Percentiles rank a stretch among this genome's conserved stretches.
phyloP scores from a whole-genome alignment of 2,329 filamentous ascomycete genomes.

The Pseudogymnoascus sp. region DNA sequence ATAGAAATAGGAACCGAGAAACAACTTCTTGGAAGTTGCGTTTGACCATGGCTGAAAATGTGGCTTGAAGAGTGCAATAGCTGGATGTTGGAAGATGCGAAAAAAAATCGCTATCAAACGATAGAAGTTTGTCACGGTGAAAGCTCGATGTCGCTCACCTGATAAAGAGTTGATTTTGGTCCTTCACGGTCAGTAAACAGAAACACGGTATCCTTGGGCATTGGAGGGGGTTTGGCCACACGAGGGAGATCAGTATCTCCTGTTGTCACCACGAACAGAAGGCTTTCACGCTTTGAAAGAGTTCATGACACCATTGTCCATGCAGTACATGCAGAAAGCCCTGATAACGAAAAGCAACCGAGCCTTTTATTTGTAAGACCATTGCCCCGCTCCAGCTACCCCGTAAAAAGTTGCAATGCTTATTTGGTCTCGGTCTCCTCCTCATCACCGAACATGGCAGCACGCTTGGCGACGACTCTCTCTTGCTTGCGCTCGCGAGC shows the following conservation, averaged over 20 bases:
- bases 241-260: background rate
- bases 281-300: slow-evolving; percentile 9
- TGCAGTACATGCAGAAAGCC: slow-evolving; percentile 27
- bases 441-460: slow-evolving; percentile 67
- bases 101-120: background rate
- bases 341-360: slow-evolving; percentile 26
- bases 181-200: slow-evolving; percentile 2
- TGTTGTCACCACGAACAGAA: slow-evolving; percentile 6
- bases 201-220: slow-evolving; percentile 1
- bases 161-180: background rate
- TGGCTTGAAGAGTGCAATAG: background rate
- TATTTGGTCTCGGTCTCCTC: slow-evolving; percentile 36
- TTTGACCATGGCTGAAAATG: background rate
- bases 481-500: slow-evolving; percentile 97
- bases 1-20: background rate
- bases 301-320: slow-evolving; percentile 28
- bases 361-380: slow-evolving; percentile 24
- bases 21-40: background rate
- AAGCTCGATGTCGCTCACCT: background rate
- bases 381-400: slow-evolving; percentile 26
- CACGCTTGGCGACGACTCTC: slow-evolving; percentile 84
- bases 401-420: slow-evolving; percentile 13
- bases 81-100: background rate
- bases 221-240: background rate
- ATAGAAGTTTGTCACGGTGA: background rate